Conservation (phyloP, 768 basidiomycete genomes). For the Pluteus cervinus region DNA sequence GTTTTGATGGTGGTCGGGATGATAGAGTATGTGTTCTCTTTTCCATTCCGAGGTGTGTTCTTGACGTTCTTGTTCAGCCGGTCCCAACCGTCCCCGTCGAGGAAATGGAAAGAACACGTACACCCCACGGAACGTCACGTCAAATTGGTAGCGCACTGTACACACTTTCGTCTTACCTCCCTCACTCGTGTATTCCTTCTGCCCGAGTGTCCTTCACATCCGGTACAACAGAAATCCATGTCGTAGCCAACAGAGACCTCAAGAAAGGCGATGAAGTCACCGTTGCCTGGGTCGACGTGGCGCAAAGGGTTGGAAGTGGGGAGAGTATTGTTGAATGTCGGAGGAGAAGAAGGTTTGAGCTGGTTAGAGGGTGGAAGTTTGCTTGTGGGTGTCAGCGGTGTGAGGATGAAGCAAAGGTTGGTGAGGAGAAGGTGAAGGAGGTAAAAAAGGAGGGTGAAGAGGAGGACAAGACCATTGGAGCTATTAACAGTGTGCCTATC, state of each 20-base stretch:
- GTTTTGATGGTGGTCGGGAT: slow-evolving; percentile 56
- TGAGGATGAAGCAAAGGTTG: slow-evolving; percentile 38
- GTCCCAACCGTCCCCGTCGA: slow-evolving; percentile 59
- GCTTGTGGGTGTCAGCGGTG: slow-evolving; percentile 70
- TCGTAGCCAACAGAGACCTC: slow-evolving; percentile 60
- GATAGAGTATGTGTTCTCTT: slow-evolving; percentile 34
- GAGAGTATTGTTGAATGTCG: slow-evolving; percentile 54
- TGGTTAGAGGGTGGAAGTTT: slow-evolving; percentile 79
- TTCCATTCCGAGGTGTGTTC: slow-evolving; percentile 1
- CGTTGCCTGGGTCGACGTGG: slow-evolving; percentile 70
- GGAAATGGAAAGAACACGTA: slow-evolving; percentile 68
- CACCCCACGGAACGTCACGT: slow-evolving; percentile 65
- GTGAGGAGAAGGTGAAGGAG: slow-evolving; percentile 1
- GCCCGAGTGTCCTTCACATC: slow-evolving; percentile 57
- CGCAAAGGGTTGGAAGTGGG: slow-evolving; percentile 40
- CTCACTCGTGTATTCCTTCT: slow-evolving; percentile 71
- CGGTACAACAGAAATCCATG: slow-evolving; percentile 64
- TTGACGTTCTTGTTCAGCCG: slow-evolving; percentile 17
- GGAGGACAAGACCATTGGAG: slow-evolving; percentile 3
- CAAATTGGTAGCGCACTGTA: slow-evolving; percentile 78
- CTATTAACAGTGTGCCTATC: slow-evolving; percentile 4
- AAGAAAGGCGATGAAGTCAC: slow-evolving; percentile 74
- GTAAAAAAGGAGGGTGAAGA: background rate
- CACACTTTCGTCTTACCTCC: slow-evolving; percentile 68
- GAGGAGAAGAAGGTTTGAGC: slow-evolving; percentile 61